Percentiles rank a stretch among this genome's conserved stretches.
Conservation (phyloP, 1,139 yeast species). For the Arxiozyma slooffiae region DNA sequence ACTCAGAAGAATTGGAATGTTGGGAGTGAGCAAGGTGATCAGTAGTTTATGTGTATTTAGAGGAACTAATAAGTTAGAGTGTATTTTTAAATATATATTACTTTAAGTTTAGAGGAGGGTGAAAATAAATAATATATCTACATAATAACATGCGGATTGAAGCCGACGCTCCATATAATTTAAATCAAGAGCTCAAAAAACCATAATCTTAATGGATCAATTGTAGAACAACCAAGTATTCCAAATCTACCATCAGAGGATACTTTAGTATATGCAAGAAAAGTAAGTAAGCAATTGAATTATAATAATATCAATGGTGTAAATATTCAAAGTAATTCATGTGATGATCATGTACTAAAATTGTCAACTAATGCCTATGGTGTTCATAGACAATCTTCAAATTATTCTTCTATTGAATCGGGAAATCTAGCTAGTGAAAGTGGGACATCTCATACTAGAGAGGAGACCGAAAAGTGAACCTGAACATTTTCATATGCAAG, state of each 20-base stretch:
- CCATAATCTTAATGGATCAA: neutral
- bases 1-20: no score
- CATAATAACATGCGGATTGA: neutral
- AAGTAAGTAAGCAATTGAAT: neutral
- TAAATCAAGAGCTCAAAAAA: neutral
- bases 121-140: no score
- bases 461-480: neutral
- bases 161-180: neutral
- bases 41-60: no score
- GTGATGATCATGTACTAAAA: neutral
- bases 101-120: no score
- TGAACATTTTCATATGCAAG: neutral
- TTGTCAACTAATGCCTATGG: neutral
- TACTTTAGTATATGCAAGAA: constrained; percentile 2
- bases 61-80: no score
- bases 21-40: no score
- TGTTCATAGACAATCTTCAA: neutral
- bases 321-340: neutral
- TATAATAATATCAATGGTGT: neutral
- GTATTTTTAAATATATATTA: no score
- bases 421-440: constrained; percentile 29
- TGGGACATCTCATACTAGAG: constrained; percentile 17
- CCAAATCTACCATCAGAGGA: constrained; percentile 14
- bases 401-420: constrained; percentile 21
- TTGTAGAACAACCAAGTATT: constrained; percentile 2